These are phyloP conservation scores for Globisporangium paddicum DNA, from an alignment of 352 stramenopile genomes.

Conservation along the genomic window DNA sequence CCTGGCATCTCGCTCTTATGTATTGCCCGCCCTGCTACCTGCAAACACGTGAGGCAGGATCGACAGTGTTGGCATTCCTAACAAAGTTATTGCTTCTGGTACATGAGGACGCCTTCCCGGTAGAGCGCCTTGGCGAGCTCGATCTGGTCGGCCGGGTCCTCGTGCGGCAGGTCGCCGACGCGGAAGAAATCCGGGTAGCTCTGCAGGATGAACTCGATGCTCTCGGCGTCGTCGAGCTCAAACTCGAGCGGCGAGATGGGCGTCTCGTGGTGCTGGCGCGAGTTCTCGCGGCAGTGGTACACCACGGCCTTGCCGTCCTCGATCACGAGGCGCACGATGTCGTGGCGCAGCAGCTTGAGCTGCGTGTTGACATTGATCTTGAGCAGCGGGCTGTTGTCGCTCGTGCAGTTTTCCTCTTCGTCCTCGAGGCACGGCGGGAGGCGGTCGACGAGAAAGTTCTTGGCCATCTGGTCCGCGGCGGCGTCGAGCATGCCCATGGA, in stretches of 20 bases:
- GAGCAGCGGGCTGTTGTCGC: slow-evolving; percentile 66
- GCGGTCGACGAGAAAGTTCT: slow-evolving; percentile 76
- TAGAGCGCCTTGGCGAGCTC: slow-evolving; percentile 67
- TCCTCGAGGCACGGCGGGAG: slow-evolving; percentile 68
- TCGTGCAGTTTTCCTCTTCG: slow-evolving; percentile 77
- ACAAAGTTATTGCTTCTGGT: slow-evolving; percentile 38
- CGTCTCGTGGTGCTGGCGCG: slow-evolving; percentile 65
- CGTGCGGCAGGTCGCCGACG: slow-evolving; percentile 70
- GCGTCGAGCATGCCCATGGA: slow-evolving; percentile 72
- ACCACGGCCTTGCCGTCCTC: slow-evolving; percentile 73
- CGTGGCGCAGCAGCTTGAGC: slow-evolving; percentile 62
- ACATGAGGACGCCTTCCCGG: slow-evolving; percentile 75
- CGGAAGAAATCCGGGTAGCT: slow-evolving; percentile 78
- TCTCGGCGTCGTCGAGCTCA: slow-evolving; percentile 75
- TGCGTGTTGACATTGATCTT: slow-evolving; percentile 81
- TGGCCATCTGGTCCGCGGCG: slow-evolving; percentile 76
- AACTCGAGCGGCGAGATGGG: slow-evolving; percentile 72
- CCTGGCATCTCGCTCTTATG: not conserved
- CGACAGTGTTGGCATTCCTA: not conserved
- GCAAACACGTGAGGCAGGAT: too few species aligned
- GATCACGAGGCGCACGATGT: slow-evolving; percentile 67
- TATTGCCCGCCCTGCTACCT: not conserved
- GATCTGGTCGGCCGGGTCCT: slow-evolving; percentile 68
- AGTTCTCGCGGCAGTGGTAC: slow-evolving; percentile 82
- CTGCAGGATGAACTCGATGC: slow-evolving; percentile 69